These are phyloP conservation scores for Emergomyces pasteurianus DNA, from an alignment of 2,329 filamentous ascomycete genomes.

Conservation along the genomic window DNA sequence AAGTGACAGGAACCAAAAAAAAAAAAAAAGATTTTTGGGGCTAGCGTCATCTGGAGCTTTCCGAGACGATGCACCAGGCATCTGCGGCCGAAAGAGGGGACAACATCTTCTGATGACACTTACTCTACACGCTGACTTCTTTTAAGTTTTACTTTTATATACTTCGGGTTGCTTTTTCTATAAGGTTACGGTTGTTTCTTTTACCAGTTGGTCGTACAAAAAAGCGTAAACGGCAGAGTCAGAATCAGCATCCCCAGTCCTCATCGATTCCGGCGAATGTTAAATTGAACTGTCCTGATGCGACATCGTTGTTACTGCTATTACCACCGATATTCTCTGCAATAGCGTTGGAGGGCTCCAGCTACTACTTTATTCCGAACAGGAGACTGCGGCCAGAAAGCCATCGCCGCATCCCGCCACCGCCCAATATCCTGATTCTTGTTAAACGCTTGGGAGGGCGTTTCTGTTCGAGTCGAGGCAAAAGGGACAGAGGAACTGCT, in stretches of 20 bases:
- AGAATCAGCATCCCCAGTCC: not conserved
- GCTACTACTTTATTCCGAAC: not conserved
- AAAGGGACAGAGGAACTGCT: not conserved
- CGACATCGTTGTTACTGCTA: constrained; percentile 13
- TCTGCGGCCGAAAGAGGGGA: not conserved
- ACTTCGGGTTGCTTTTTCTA: not conserved
- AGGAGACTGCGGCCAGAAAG: not conserved
- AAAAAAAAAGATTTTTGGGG: not conserved
- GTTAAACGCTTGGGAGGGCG: not conserved
- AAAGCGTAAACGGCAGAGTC: not conserved
- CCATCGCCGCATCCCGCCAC: not conserved
- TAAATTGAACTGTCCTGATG: constrained; percentile 5
- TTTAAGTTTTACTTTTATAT: not conserved
- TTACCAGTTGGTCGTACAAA: not conserved
- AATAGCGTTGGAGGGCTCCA: constrained; percentile 8
- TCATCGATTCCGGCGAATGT: not conserved
- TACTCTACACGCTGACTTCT: not conserved
- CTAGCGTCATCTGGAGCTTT: not conserved
- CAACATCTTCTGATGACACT: not conserved
- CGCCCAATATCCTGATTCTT: not conserved
- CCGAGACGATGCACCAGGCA: not conserved
- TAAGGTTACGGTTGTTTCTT: not conserved
- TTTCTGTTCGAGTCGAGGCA: not conserved
- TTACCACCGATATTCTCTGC: constrained; percentile 14
- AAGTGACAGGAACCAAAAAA: not conserved